Percentiles rank a stretch among this genome's conserved stretches.
Conservation (phyloP, 208 protist species). For the Crithidia expoeki region DNA sequence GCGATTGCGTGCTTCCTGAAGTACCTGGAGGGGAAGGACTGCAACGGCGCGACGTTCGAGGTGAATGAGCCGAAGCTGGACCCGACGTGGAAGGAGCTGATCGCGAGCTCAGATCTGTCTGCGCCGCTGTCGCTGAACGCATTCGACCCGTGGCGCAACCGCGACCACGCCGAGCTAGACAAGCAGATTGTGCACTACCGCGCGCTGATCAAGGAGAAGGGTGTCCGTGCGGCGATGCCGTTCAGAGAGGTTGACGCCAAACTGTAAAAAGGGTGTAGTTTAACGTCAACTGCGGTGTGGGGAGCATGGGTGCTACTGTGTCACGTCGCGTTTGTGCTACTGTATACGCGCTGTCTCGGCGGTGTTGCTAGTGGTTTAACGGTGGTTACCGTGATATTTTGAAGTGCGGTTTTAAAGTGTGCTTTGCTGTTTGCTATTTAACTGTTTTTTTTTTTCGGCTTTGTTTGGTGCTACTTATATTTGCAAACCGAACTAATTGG, state of each 20-base stretch:
- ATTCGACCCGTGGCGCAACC: constrained; percentile 41
- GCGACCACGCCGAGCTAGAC: constrained; percentile 39
- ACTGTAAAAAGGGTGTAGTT: constrained; percentile 1
- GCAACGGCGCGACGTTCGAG: constrained; percentile 29
- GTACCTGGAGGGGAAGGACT: constrained; percentile 43
- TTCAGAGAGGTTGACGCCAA: constrained; percentile 18
- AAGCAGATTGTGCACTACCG: constrained; percentile 37
- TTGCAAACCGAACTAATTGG: too few species aligned
- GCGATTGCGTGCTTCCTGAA: constrained; percentile 33
- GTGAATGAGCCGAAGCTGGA: constrained; percentile 43
- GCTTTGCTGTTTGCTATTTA: too few species aligned
- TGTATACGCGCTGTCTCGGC: too few species aligned
- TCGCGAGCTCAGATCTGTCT: constrained; percentile 17
- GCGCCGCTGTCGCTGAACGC: constrained; percentile 36
- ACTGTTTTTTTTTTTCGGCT: too few species aligned
- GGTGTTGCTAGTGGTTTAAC: too few species aligned
- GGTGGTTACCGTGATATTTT: too few species aligned
- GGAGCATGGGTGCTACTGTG: too few species aligned
- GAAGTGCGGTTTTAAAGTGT: too few species aligned
- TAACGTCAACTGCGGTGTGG: too few species aligned
- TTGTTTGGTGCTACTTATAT: too few species aligned
- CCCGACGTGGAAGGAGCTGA: constrained; percentile 29
- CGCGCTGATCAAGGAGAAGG: constrained; percentile 36
- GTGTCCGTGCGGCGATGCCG: constrained; percentile 33
- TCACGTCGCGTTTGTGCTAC: too few species aligned